A percentile compares a stretch with the other conserved stretches of the same genome.
Conservation (phyloP, 768 basidiomycete genomes). For the Amanita phalloides region DNA sequence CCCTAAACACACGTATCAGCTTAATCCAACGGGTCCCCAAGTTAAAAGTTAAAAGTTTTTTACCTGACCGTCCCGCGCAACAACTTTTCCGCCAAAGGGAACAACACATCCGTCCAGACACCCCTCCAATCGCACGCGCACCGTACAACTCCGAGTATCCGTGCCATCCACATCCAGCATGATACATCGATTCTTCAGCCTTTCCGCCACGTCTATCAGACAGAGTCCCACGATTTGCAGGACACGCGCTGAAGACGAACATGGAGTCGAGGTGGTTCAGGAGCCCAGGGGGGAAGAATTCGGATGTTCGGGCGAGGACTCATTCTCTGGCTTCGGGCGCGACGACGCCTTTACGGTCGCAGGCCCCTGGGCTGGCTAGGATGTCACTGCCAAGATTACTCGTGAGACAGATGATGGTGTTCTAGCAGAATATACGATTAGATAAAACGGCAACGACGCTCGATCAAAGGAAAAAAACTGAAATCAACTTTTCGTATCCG, state of each 20-base stretch:
- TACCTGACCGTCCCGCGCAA: conserved; percentile 71
- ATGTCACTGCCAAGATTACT: conserved; percentile 75
- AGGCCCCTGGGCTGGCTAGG: conserved; percentile 57
- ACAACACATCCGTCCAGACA: conserved; percentile 76
- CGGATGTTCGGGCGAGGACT: conserved; percentile 65
- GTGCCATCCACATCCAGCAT: conserved; percentile 59
- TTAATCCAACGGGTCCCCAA: no score
- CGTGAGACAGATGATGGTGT: conserved; percentile 87
- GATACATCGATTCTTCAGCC: conserved; percentile 61
- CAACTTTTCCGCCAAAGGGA: conserved; percentile 74
- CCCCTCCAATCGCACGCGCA: conserved; percentile 79
- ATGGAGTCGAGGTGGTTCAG: conserved; percentile 87
- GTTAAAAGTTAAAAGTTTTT: no score
- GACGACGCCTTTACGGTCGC: conserved; percentile 51
- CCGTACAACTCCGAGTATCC: conserved; percentile 85
- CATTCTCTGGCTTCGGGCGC: conserved; percentile 47
- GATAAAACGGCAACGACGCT: conserved; percentile 13
- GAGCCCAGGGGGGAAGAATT: conserved; percentile 81
- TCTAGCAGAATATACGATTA: conserved; percentile 24
- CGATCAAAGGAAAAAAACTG: conserved; percentile 34
- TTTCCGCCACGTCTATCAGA: conserved; percentile 57
- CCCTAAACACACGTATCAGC: conserved; percentile 30
- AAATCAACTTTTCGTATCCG: conserved; percentile 87
- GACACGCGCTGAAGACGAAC: conserved; percentile 66
- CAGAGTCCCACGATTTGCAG: conserved; percentile 69